These are phyloP conservation scores for Trichosporon asahii DNA, from an alignment of 1,284 basidiomycete genomes.

Conservation along the genomic window DNA sequence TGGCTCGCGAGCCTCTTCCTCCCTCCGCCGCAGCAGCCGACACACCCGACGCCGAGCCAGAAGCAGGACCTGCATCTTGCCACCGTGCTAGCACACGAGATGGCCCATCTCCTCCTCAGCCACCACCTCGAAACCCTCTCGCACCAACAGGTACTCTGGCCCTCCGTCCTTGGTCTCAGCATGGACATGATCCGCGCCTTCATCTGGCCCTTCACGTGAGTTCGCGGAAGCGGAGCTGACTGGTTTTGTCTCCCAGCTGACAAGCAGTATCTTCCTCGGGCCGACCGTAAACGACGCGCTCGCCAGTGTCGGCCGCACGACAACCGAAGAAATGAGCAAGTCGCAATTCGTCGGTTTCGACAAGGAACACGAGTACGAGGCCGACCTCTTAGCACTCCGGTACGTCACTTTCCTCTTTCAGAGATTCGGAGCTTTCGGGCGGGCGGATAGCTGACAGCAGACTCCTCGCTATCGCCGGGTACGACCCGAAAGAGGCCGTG, in stretches of 20 bases:
- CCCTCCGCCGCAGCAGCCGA: constrained; percentile 40
- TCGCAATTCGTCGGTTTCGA: constrained; percentile 55
- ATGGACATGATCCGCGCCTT: constrained; percentile 71
- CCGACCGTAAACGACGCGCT: constrained; percentile 88
- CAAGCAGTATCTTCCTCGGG: constrained; percentile 66
- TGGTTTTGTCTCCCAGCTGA: background rate
- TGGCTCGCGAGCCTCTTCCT: constrained; percentile 27
- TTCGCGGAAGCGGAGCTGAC: constrained; percentile 18
- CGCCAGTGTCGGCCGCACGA: constrained; percentile 69
- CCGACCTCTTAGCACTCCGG: constrained; percentile 80
- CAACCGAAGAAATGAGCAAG: constrained; percentile 67
- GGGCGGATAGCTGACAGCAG: constrained; percentile 54
- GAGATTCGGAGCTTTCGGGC: no score
- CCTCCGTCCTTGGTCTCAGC: constrained; percentile 69
- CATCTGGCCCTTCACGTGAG: constrained; percentile 72
- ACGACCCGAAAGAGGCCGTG: constrained; percentile 62
- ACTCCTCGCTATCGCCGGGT: constrained; percentile 80
- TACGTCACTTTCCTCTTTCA: constrained; percentile 40
- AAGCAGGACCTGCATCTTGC: constrained; percentile 80
- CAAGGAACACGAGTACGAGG: constrained; percentile 75
- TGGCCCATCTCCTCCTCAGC: constrained; percentile 76
- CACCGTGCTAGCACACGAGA: constrained; percentile 79
- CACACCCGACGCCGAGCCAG: constrained; percentile 59
- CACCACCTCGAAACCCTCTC: constrained; percentile 87
- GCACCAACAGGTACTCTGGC: constrained; percentile 73